Base-by-base conservation (phyloP, 164 flowering plant species). In the Vitis rotundifolia region DNA sequence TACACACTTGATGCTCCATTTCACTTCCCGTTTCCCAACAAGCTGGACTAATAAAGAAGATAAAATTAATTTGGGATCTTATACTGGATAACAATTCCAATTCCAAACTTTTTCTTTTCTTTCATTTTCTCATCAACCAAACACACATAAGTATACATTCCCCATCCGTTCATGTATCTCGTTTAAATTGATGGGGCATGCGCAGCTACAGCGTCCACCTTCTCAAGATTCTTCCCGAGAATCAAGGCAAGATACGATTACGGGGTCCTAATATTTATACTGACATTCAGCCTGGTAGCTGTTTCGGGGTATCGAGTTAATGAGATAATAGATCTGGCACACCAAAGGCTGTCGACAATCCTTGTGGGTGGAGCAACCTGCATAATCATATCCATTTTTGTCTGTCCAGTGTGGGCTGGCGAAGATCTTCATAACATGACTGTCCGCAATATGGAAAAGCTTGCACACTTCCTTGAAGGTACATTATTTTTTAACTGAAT, bases 341-440 rank as follows among this genome's bases (percentile, higher is more conserved):
- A 83, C 63, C 84, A 90, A 63, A 82, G 98, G 26, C 49, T 91
- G 2, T 74, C 83, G 4, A 93, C 97, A 0, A 80, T 93, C 2
- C 2, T 80, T 29, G 73, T 93, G 0, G 98, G 98, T 0, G 84
- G 85, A 50, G 71, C 83, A 15, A 71, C 80, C 0, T 87, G 95
- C 68, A 62, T 91, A 10, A 26, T 89, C 12, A 63, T 90, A 11
- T 82, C 89, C 69, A 68, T 90, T 12, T 69, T 78, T 53, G 53
- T 89, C 6, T 88, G 84, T 56, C 98, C 97, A 1, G 97, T 93
- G 0, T 91, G 97, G 98, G 97, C 96, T 57, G 98, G 97, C 52
- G 81, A 83, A 76, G 97, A 91, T 69, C 90, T 93, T 53, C 97
- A 93, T 73, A 81, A 86, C 11, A 68, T 80, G n/a, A 63, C 86